Percentiles rank a stretch among this genome's conserved stretches.
These are phyloP conservation scores for Physcomitrellopsis africana DNA, from an alignment of 225 moss, liverwort and hornwort species.

Conservation along the genomic window DNA sequence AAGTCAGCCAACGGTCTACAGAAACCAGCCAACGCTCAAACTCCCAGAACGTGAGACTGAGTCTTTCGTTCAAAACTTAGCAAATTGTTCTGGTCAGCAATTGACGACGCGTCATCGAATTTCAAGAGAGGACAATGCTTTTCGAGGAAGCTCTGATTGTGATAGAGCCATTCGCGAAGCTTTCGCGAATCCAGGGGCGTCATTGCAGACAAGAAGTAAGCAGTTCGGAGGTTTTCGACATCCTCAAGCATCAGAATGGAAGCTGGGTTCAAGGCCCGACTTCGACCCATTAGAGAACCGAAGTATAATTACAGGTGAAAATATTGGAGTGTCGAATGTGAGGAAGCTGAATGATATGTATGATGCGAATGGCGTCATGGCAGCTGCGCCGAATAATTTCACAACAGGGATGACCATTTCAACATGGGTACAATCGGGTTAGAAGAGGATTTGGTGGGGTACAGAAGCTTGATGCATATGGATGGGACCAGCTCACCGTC, in stretches of 20 bases:
- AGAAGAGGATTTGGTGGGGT: neutral
- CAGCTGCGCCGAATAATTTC: neutral
- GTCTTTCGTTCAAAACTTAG: too few relatives aligned
- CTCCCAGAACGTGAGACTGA: too few relatives aligned
- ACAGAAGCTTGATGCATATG: neutral
- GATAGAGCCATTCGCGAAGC: neutral
- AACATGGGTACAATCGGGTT: too few relatives aligned
- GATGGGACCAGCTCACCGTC: neutral
- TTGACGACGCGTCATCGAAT: neutral
- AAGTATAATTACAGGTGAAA: too few relatives aligned
- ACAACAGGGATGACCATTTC: too few relatives aligned
- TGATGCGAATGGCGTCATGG: neutral
- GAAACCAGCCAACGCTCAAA: too few relatives aligned
- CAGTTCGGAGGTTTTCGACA: neutral
- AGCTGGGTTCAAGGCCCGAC: constrained; percentile 5
- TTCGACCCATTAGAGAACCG: too few relatives aligned
- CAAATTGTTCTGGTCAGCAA: too few relatives aligned
- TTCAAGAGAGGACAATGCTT: neutral
- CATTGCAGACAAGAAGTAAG: neutral
- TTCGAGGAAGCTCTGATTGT: neutral
- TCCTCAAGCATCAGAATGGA: neutral
- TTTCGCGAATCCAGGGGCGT: neutral
- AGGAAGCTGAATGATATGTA: too few relatives aligned
- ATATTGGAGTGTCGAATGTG: too few relatives aligned
- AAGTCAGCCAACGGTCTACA: too few relatives aligned